Evolutionary conservation across 345 rosid genomes (phyloP).

Genomic region (Bretschneidera sinensis): DNA sequence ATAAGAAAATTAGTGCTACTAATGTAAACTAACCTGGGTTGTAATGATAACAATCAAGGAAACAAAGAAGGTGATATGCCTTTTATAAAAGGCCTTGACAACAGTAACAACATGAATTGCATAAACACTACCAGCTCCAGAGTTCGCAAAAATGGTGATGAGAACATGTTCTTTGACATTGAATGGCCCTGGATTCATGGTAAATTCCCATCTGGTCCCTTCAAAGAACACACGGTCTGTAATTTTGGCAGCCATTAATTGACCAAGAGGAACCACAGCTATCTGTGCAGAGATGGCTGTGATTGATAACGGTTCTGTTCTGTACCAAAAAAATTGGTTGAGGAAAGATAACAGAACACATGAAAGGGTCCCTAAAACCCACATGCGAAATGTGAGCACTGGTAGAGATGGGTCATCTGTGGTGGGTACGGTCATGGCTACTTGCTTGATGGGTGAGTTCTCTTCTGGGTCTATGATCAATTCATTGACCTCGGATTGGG

Average conservation of each 20-base stretch:
- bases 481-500: conserved; percentile 12
- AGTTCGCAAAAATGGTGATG: conserved; percentile 89
- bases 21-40: conserved; percentile 74
- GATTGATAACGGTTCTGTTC: conserved; percentile 89
- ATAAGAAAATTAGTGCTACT: no score
- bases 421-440: conserved; percentile 84
- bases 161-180: conserved; percentile 95
- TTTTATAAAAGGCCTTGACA: conserved; percentile 79
- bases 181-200: conserved; percentile 91
- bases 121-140: conserved; percentile 93
- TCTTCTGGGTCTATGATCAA: conserved; percentile 29
- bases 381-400: conserved; percentile 85
- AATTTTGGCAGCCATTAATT: conserved; percentile 78
- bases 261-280: conserved; percentile 90
- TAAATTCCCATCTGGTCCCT: conserved; percentile 71
- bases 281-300: conserved; percentile 95
- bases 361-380: conserved; percentile 79
- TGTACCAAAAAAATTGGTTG: conserved; percentile 94
- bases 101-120: conserved; percentile 86
- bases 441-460: conserved; percentile 82
- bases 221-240: conserved; percentile 59
- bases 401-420: conserved; percentile 86
- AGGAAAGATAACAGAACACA: conserved; percentile 77
- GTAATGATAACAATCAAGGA: conserved; percentile 77
- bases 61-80: conserved; percentile 73